Base-by-base conservation (phyloP, 148 eudicot species). In the Fallopia convolvulus region DNA sequence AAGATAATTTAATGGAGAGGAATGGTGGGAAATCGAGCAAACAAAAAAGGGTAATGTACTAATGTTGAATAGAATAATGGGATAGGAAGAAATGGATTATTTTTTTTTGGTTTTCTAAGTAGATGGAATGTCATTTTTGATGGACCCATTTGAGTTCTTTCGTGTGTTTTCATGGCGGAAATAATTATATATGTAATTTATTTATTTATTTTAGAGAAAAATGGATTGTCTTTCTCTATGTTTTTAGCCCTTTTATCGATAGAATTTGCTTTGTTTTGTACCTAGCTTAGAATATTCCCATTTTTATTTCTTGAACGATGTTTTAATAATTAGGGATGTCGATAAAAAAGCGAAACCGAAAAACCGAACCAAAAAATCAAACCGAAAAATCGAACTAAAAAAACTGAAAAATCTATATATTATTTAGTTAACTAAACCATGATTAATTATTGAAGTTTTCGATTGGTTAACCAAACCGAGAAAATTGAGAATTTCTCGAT, bases 1-100 rank as follows among this genome's bases (percentile, higher is more conserved):
- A 33, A 14, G 72, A 68, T 68, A 68, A 33, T 68, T 68, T 68
- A 36, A 68, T 68, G 44, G 49, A 63, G 72, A 74, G 79, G 82
- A 78, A 73, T 78, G 80, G 84, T 87, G 84, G 91, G 84, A 86
- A 84, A 53, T 72, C 82, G 89, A 84, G 87, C 81, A 81, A 83
- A 83, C 83, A 84, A 83, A 81, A 80, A 72, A 72, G 82, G 30
- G 77, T 56, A 87, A 83, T 85, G 87, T 84, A 21, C 76, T 56
- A 87, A 83, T 85, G 87, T 84, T 77, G 79, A 71, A 42, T 80
- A 81, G 84, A 84, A 87, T 84, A 84, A 81, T 81, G 82, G 81
- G 79, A 55, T 77, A 61, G 79, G 68, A 66, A 76, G 5, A 36
- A 20, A 53, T 68, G 72, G 72, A 68, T 68, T 68, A n/a, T 68